phyloP scores from a whole-genome alignment of 352 stramenopile species.

The Pythium myriotylum region DNA sequence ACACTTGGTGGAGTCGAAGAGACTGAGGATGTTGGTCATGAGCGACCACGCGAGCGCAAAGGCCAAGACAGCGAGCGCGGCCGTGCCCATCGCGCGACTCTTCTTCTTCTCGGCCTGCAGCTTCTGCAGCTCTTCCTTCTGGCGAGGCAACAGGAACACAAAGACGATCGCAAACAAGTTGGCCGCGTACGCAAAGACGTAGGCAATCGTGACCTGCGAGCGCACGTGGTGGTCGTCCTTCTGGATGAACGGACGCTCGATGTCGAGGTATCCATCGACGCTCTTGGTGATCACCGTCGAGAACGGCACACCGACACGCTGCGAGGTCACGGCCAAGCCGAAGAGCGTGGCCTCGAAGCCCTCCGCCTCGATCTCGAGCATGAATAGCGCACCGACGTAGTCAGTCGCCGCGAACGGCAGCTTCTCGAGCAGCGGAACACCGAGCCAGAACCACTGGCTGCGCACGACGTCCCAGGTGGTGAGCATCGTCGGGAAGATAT shows the following conservation, averaged over 20 bases:
- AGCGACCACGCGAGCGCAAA: constrained; percentile 56
- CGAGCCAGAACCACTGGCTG: constrained; percentile 68
- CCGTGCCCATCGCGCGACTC: constrained; percentile 39
- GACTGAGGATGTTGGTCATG: constrained; percentile 59
- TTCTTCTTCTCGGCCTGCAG: constrained; percentile 42
- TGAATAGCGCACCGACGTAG: constrained; percentile 47
- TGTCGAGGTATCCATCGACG: constrained; percentile 51
- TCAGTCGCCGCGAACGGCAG: constrained; percentile 45
- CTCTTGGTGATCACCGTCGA: constrained; percentile 54
- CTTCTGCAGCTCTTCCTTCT: constrained; percentile 47
- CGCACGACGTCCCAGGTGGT: constrained; percentile 66
- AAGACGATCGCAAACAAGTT: constrained; percentile 50
- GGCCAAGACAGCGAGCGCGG: constrained; percentile 37
- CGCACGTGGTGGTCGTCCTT: constrained; percentile 34
- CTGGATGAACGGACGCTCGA: constrained; percentile 28
- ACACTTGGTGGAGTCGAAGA: constrained; percentile 18
- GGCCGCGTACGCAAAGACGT: constrained; percentile 53
- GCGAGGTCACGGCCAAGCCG: constrained; percentile 44
- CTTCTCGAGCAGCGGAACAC: constrained; percentile 45
- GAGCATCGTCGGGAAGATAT: constrained; percentile 44
- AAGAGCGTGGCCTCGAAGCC: constrained; percentile 57
- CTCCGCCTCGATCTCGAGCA: constrained; percentile 47
- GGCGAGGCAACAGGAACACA: constrained; percentile 43
- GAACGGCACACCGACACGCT: constrained; percentile 43
- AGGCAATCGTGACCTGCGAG: constrained; percentile 48